Percentiles rank a stretch among this genome's conserved stretches.
phyloP scores from a whole-genome alignment of 2,329 filamentous ascomycete genomes.

The Huntiella bhutanensis region DNA sequence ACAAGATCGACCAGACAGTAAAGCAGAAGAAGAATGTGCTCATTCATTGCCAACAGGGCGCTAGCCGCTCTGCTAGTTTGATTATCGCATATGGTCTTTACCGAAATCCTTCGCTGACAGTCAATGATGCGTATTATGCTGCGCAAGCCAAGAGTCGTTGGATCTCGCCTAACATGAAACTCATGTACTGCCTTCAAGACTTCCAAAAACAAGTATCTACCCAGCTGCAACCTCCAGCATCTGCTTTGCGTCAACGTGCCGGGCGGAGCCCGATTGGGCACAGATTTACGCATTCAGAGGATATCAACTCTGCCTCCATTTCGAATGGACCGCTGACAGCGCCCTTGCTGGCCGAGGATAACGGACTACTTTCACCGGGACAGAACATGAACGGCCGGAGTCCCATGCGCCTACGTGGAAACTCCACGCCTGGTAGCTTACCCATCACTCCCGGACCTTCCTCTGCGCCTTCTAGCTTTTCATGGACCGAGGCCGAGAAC shows the following conservation, averaged over 20 bases:
- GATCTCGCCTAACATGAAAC: conserved; percentile 83
- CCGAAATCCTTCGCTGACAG: conserved; percentile 54
- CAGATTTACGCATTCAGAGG: conserved; percentile 38
- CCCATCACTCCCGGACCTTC: conserved; percentile 43
- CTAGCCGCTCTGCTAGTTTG: conserved; percentile 66
- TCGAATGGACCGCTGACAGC: conserved; percentile 41
- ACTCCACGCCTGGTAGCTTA: conserved; percentile 32
- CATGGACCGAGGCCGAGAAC: conserved; percentile 35
- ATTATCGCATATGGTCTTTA: conserved; percentile 77
- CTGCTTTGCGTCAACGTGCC: conserved; percentile 29
- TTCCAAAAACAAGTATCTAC: conserved; percentile 47
- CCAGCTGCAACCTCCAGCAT: conserved; percentile 26
- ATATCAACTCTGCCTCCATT: conserved; percentile 29
- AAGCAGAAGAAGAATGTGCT: conserved; percentile 60
- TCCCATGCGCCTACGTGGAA: conserved; percentile 29
- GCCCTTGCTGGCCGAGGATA: conserved; percentile 36
- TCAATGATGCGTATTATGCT: conserved; percentile 67
- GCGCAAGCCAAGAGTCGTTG: conserved; percentile 67
- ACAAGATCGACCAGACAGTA: conserved; percentile 54
- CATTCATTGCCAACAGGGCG: conserved; percentile 71
- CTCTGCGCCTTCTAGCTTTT: conserved; percentile 44
- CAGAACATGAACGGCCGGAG: conserved; percentile 18
- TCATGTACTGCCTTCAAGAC: conserved; percentile 77
- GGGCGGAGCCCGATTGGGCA: conserved; percentile 41
- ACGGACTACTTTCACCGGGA: conserved; percentile 14